These are phyloP conservation scores for Gossypium bickii DNA, from an alignment of 345 rosid genomes.

Conservation along the genomic window DNA sequence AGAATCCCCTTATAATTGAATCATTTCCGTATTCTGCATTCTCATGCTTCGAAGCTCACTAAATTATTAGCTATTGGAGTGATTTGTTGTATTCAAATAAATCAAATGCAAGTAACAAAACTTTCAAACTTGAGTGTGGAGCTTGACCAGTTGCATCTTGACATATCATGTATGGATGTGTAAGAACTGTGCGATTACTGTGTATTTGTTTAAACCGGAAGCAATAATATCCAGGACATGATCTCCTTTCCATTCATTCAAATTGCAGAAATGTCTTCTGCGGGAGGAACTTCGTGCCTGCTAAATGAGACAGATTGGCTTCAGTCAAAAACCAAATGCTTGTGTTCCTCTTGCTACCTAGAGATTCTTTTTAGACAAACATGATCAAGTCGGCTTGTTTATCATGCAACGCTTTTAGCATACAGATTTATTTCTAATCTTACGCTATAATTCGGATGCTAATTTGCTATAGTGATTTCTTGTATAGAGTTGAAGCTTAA, in stretches of 20 bases:
- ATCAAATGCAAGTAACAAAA: not conserved
- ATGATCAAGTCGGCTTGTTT: not conserved
- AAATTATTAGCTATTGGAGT: not conserved
- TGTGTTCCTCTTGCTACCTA: not conserved
- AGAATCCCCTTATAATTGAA: not conserved
- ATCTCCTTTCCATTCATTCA: not conserved
- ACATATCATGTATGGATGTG: too few relatives aligned
- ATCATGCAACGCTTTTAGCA: not conserved
- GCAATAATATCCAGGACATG: not conserved
- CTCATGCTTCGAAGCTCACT: not conserved
- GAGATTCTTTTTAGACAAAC: slow-evolving; percentile 7
- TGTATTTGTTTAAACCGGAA: not conserved
- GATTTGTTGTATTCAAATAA: not conserved
- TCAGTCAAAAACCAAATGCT: not conserved
- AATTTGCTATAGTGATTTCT: not conserved
- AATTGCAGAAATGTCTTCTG: slow-evolving; percentile 40
- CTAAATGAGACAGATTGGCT: slow-evolving; percentile 15
- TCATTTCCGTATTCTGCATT: not conserved
- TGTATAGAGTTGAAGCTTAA: not conserved
- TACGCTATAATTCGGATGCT: not conserved
- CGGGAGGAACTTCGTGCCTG: slow-evolving; percentile 33
- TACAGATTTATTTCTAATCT: not conserved
- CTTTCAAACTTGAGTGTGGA: not conserved
- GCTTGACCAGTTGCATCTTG: too few relatives aligned
- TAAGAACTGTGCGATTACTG: too few relatives aligned